Base-by-base conservation (phyloP, 2,329 filamentous ascomycete species). In the Fusarium camptoceras region DNA sequence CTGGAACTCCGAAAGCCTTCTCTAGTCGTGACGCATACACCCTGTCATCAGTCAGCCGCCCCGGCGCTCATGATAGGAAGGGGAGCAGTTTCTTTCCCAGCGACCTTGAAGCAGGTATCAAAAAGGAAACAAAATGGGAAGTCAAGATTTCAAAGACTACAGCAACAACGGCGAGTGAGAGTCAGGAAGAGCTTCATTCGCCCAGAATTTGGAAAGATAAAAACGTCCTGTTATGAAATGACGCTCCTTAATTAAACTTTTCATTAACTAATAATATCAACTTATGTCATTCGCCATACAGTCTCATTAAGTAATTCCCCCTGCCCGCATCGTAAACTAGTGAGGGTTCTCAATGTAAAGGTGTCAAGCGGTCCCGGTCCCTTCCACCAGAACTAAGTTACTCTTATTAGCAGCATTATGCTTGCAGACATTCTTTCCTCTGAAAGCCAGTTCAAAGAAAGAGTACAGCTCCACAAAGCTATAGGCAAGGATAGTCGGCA, bases 401-500 rank as follows among this genome's bases (percentile, higher is more conserved):
- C 37, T 61, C 24, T 69, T 69, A 8, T 22, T 69, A 18, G 65
- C 66, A 37, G 66, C 65, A 34, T 69, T 55, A 28, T 69, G 65
- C 15, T 69, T 69, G 25, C 65, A 69, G 27, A 61, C 65, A 34
- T 51, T 25, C 47, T 69, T 69, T 4, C 66, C 66, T 44, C 66
- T 56, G 20, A 70, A 55, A 1, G 66, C 62, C 22, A 70, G 18
- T 22, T 70, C 66, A 5, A 70, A 70, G n/a, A 70, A 70, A 4
- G 67, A 70, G 46, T 54, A 70, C 6, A 70, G 27, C 47, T 70
- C 66, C 6, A 70, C 62, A 34, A 67, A 57, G n/a, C 67, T 70
- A 15, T 70, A 70, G 8, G 54, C 67, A 8, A 70, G 16, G 8
- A 70, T 70, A 1, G 62, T 70, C 3, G 67, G 67, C 12, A 70